Conservation (phyloP, 2,329 filamentous ascomycete genomes). For the Diplocarpon rosae region DNA sequence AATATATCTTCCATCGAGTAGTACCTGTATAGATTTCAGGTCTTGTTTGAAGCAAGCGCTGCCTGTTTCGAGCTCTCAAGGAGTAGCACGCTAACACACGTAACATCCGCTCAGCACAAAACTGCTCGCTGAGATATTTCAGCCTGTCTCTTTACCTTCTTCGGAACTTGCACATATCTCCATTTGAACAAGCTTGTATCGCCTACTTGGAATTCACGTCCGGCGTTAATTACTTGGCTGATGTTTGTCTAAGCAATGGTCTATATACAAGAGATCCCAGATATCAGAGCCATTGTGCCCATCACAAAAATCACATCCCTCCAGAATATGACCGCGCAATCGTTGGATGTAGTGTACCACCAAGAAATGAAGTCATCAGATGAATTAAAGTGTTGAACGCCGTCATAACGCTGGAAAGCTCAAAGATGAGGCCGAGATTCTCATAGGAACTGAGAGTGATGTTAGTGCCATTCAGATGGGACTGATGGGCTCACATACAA, state of each 20-base stretch:
- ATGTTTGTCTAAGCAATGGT: slow-evolving; percentile 15
- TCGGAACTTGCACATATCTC: too few relatives aligned
- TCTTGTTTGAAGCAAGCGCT: too few relatives aligned
- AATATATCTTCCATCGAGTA: too few relatives aligned
- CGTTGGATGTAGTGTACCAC: slow-evolving; percentile 18
- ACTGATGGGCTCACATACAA: slow-evolving; percentile 16
- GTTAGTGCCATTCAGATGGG: slow-evolving; percentile 10
- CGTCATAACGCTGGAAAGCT: slow-evolving; percentile 16
- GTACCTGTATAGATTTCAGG: too few relatives aligned
- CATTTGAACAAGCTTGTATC: too few relatives aligned
- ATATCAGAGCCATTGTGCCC: slow-evolving; percentile 18
- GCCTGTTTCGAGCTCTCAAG: too few relatives aligned
- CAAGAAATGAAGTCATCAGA: slow-evolving; percentile 18
- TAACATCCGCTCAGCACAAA: too few relatives aligned
- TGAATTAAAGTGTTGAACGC: slow-evolving; percentile 19
- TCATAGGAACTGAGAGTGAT: slow-evolving; percentile 23
- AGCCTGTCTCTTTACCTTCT: too few relatives aligned
- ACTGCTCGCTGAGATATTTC: too few relatives aligned
- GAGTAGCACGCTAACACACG: too few relatives aligned
- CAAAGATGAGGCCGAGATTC: slow-evolving; percentile 12
- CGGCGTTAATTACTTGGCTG: neutral
- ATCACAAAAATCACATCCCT: slow-evolving; percentile 15
- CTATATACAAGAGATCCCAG: slow-evolving; percentile 21
- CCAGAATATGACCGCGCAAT: slow-evolving; percentile 16
- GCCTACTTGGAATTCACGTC: slow-evolving; percentile 3